These are phyloP conservation scores for Ustulina deusta DNA, from an alignment of 2,329 filamentous ascomycete species.

Conservation along the genomic window DNA sequence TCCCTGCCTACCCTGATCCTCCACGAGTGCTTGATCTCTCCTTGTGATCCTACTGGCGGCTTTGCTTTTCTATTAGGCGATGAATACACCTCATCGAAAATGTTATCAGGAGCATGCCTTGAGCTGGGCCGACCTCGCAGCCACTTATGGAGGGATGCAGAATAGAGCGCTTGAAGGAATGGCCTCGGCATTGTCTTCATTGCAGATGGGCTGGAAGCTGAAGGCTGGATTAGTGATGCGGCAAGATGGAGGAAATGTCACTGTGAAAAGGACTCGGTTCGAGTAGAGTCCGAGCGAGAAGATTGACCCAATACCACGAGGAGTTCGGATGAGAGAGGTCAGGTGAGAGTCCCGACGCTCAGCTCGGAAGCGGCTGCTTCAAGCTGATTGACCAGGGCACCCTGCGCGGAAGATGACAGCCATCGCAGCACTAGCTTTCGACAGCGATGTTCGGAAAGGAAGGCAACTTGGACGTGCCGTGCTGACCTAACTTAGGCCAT, in stretches of 20 bases:
- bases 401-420: too few relatives aligned
- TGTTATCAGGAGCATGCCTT: conserved; percentile 29
- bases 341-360: conserved; percentile 17
- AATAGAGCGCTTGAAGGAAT: not conserved
- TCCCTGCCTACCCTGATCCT: conserved; percentile 31
- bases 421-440: not conserved
- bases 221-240: not conserved
- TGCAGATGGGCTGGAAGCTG: not conserved
- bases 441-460: not conserved
- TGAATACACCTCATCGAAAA: conserved; percentile 38
- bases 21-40: conserved; percentile 34
- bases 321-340: conserved; percentile 7
- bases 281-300: not conserved
- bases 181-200: not conserved
- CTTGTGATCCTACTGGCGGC: conserved; percentile 39
- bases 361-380: conserved; percentile 21
- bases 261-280: not conserved
- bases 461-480: too few relatives aligned
- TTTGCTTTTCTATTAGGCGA: conserved; percentile 38
- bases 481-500: too few relatives aligned
- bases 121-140: conserved; percentile 32
- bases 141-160: not conserved
- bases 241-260: not conserved
- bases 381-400: conserved; percentile 17
- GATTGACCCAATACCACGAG: conserved; percentile 8